These are phyloP conservation scores for Begonia fuchsioides DNA, from an alignment of 306 rosid genomes.

Conservation along the genomic window DNA sequence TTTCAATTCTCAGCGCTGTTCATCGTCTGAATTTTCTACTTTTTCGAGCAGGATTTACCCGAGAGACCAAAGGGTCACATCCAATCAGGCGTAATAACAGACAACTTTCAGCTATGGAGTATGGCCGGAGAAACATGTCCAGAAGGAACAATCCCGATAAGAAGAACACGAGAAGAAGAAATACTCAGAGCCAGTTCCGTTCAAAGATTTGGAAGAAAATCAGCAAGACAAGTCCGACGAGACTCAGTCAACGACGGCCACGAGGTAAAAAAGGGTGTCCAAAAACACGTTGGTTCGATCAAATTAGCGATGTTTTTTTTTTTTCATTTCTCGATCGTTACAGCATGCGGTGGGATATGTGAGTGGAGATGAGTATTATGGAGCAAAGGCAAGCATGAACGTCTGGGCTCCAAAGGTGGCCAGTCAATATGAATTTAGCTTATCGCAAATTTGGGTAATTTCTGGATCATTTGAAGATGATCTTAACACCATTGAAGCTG, in stretches of 20 bases:
- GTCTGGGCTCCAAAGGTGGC: conserved; percentile 77
- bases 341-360: conserved; percentile 98
- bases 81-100: conserved; percentile 13
- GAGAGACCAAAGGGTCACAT: conserved; percentile 39
- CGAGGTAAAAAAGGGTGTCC: conserved; percentile 33
- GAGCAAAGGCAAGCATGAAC: conserved; percentile 85
- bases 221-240: conserved; percentile 37
- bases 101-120: conserved; percentile 59
- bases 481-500: conserved; percentile 87
- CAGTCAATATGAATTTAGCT: conserved; percentile 77
- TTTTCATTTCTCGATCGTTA: background rate
- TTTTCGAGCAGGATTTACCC: conserved; percentile 47
- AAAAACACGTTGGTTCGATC: background rate
- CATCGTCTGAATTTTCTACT: too few species aligned
- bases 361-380: conserved; percentile 62
- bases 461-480: conserved; percentile 87
- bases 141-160: conserved; percentile 61
- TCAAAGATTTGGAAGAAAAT: conserved; percentile 54
- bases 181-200: conserved; percentile 59
- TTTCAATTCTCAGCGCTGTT: too few species aligned
- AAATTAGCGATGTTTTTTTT: background rate
- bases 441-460: conserved; percentile 89
- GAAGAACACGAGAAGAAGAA: conserved; percentile 67
- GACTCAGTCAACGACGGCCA: conserved; percentile 76
- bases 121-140: conserved; percentile 57